Evolutionary conservation across 192 early-diverging fungal genomes (phyloP).

Genomic region (Mortierella hygrophila): DNA sequence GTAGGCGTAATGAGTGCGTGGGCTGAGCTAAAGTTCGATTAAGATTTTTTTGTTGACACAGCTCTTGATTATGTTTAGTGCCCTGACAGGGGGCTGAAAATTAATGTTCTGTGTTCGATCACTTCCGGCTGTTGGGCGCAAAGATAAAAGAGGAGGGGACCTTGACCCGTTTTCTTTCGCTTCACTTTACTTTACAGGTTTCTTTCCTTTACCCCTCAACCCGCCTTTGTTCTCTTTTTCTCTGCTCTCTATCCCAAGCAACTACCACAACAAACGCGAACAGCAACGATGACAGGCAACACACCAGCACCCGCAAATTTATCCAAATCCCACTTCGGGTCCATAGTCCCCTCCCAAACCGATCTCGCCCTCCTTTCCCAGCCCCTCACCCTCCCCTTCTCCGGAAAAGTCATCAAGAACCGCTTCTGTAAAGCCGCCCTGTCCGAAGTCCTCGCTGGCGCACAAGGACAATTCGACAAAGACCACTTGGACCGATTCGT

Average conservation of each 20-base stretch:
- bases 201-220: background rate
- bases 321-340: background rate
- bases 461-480: slow-evolving; percentile 19
- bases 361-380: slow-evolving; percentile 5
- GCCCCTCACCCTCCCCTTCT: slow-evolving; percentile 24
- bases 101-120: no score
- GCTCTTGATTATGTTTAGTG: no score
- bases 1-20: no score
- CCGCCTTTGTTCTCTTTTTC: background rate
- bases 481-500: slow-evolving; percentile 5
- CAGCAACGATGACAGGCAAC: background rate
- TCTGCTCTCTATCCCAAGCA: background rate
- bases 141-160: no score
- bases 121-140: no score
- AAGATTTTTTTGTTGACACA: no score
- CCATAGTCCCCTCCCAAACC: background rate
- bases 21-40: no score
- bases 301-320: background rate
- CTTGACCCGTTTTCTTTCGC: no score
- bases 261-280: background rate
- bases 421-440: slow-evolving; percentile 28
- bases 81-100: no score
- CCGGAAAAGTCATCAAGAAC: slow-evolving; percentile 28
- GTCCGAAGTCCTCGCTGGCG: slow-evolving; percentile 7
- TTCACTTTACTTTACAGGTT: no score